Base-by-base conservation (phyloP, 306 rosid species). In the Lathyrus tuberosus region DNA sequence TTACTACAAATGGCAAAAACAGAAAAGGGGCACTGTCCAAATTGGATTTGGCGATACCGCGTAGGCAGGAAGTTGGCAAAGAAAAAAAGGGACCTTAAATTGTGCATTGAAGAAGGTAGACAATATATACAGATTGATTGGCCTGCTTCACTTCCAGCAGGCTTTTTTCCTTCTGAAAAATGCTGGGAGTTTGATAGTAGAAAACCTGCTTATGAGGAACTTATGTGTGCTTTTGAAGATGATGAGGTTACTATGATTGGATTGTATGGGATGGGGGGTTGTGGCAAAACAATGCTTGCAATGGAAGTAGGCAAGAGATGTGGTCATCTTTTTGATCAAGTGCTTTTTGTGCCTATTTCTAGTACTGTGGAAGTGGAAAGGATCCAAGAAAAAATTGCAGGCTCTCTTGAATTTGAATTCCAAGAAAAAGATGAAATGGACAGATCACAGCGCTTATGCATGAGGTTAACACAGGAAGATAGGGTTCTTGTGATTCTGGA, bases 281-380 rank as follows among this genome's bases (percentile, higher is more conserved):
- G 54, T 15, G 76, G 76, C 3, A 73, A 63, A 73, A 73, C 77
- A 41, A 42, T 64, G 69, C 52, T 64, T 42, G 53, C 69, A 42
- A 64, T 20, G 52, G 69, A 64, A 64, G 69, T 64, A 64, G 48
- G 53, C 22, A 64, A 43, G 53, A 64, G 53, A 22, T 48, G 52
- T 6, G 16, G 69, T 13, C 53, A 64, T 64, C 38, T 42, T 64
- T 64, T 42, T 17, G 69, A 64, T 42, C 69, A 42, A 64, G 69
- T 64, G 38, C 53, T 64, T 64, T 64, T 64, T 64, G 69, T 64
- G 38, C 38, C 69, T 12, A 26, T 64, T 3, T 64, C 69, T 22
- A 64, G 69, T 24, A 64, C 13, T 4, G 53, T 64, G 24, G 53
- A 64, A 2, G 38, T 64, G 20, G 53, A 64, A 22, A 22, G 69